Conservation (phyloP, 108 stramenopile species). For the Pseudonitzschia multiseries region DNA sequence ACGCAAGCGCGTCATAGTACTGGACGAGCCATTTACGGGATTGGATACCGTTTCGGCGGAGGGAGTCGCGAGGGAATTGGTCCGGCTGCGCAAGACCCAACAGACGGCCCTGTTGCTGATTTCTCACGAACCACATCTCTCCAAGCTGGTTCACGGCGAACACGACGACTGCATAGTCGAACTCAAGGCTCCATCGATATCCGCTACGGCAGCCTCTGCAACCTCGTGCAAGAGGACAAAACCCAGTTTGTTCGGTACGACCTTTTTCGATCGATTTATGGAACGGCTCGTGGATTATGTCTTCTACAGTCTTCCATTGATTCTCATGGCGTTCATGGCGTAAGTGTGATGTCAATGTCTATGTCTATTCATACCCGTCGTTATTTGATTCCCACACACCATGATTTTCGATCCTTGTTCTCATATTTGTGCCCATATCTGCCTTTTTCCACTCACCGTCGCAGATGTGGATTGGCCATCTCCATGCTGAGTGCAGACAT, state of each 20-base stretch:
- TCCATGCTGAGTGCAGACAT: constrained; percentile 76
- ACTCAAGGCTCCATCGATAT: constrained; percentile 3
- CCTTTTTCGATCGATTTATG: constrained; percentile 53
- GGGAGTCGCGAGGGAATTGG: constrained; percentile 70
- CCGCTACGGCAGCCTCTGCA: background rate
- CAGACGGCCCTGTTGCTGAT: constrained; percentile 69
- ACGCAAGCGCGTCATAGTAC: constrained; percentile 71
- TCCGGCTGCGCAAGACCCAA: constrained; percentile 47
- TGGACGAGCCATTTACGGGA: constrained; percentile 85
- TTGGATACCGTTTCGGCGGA: constrained; percentile 58
- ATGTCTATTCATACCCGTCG: too few relatives aligned
- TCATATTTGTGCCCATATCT: background rate
- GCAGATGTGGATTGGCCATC: constrained; percentile 71
- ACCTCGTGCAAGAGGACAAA: background rate
- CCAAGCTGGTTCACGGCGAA: constrained; percentile 62
- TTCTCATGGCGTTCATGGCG: constrained; percentile 69
- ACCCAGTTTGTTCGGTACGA: constrained; percentile 46
- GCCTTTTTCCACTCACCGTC: background rate
- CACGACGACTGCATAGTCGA: constrained; percentile 27
- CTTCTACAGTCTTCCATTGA: constrained; percentile 66
- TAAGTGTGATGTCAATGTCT: background rate
- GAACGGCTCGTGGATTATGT: constrained; percentile 68
- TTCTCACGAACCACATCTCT: constrained; percentile 74
- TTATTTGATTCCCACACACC: background rate
- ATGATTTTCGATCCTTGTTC: background rate